phyloP scores from a whole-genome alignment of 2,329 filamentous ascomycete species.

The Colletotrichum chlorophyti region DNA sequence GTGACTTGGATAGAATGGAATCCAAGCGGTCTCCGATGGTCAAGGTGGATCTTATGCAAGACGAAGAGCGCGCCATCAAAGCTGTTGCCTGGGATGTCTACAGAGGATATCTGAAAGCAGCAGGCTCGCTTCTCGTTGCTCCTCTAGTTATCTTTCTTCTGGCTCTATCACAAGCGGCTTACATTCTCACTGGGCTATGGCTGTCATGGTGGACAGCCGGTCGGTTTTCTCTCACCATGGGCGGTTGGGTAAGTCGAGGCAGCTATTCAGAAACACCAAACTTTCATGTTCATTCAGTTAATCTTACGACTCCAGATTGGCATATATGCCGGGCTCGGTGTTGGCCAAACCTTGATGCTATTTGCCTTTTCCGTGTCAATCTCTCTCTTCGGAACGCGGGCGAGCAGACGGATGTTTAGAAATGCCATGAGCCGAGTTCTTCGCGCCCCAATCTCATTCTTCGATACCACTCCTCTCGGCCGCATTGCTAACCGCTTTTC shows the following conservation, averaged over 20 bases:
- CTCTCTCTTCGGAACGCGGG: constrained; percentile 79
- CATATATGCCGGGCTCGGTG: constrained; percentile 74
- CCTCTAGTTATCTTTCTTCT: constrained; percentile 70
- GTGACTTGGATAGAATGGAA: too few relatives aligned
- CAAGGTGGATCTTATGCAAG: constrained; percentile 70
- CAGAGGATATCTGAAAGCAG: constrained; percentile 76
- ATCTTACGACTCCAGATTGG: too few relatives aligned
- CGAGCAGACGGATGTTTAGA: constrained; percentile 83
- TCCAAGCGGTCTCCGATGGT: constrained; percentile 49
- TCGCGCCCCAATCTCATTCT: constrained; percentile 83
- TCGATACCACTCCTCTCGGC: constrained; percentile 94
- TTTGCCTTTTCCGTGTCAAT: constrained; percentile 83
- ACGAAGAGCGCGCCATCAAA: constrained; percentile 72
- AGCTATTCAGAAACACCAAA: too few relatives aligned
- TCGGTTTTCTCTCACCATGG: constrained; percentile 73
- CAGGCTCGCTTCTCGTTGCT: constrained; percentile 71
- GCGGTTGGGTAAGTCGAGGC: too few relatives aligned
- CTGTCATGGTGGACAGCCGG: constrained; percentile 91
- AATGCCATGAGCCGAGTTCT: constrained; percentile 79
- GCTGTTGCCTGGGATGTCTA: constrained; percentile 85
- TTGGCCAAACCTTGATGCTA: constrained; percentile 73
- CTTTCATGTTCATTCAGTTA: too few relatives aligned
- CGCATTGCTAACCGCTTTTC: constrained; percentile 97
- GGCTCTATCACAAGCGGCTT: constrained; percentile 84
- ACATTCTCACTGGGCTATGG: constrained; percentile 90